Base-by-base conservation (phyloP, 2,329 filamentous ascomycete species). In the Dactylellina haptotyla region DNA sequence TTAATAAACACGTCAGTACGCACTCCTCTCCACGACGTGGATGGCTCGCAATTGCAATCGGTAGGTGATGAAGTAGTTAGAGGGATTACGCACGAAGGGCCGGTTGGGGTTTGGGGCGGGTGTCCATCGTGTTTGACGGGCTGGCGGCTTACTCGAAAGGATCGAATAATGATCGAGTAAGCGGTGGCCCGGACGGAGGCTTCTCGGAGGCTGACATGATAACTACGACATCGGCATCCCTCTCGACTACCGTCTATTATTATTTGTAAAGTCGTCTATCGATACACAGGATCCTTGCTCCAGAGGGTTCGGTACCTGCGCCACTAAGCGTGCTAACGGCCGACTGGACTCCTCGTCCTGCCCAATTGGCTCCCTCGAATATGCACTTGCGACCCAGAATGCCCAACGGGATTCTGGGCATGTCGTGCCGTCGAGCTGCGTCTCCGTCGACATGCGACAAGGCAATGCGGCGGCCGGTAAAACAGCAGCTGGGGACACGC, bases 141-240 rank as follows among this genome's bases (percentile, higher is more conserved):
- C 16, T 46, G 16, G 28, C 20, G 16, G 30, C 18, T 64, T 72
- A 64, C 53, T 72, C 59, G 67, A 64, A 64, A 58, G 53, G 59
- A 53, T 54, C 58, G 51, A 48, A 54, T 57, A 63, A 50, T 37
- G 48, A 58, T 51, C 53, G 45, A 45, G 63, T 67, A 59, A 58
- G 43, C 23, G 2, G 8, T n/a, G 14, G 32, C 18, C 32, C 25
- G 26, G 48, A 37, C 34, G 25, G n/a, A n/a, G n/a, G n/a, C n/a
- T n/a, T n/a, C 32, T 6, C 32, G 14, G 6, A 34, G 6, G 32
- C 14, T 34, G 32, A 14, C 32, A 14, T 34, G 32, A 34, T 6
- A 6, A 6, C 32, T 6, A 6, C 32, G 6, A 34, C 32, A 34
- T 6, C 32, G 6, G 32, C 32, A 34, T 14, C 6, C 32, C 32